Conservation (phyloP, 2,329 filamentous ascomycete species). For the Verticillium dahliae region DNA sequence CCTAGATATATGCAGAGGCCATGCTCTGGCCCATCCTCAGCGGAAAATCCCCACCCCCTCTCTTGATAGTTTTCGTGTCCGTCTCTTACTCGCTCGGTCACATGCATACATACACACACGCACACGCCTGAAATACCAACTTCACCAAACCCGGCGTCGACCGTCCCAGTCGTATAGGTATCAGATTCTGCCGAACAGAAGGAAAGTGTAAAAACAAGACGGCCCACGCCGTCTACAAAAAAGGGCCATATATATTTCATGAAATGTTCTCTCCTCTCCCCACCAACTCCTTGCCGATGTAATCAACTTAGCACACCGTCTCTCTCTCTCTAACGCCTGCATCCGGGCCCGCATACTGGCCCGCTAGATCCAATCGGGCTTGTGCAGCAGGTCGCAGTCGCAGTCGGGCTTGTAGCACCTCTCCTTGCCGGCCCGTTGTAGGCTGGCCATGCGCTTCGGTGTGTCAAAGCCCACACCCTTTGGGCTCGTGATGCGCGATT, state of each 20-base stretch:
- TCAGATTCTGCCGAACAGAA: background rate
- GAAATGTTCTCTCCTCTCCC: background rate
- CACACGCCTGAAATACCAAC: background rate
- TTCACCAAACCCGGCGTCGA: background rate
- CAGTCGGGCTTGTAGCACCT: slow-evolving; percentile 11
- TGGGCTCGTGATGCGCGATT: slow-evolving; percentile 31
- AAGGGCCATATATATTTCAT: background rate
- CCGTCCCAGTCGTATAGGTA: background rate
- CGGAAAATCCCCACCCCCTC: background rate
- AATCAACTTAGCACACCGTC: slow-evolving; percentile 3
- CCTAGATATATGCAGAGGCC: background rate
- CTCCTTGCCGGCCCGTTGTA: background rate
- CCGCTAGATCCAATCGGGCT: slow-evolving; percentile 23
- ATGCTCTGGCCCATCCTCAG: background rate
- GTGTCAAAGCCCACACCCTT: slow-evolving; percentile 32
- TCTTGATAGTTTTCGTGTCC: background rate
- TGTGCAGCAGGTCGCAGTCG: slow-evolving; percentile 11
- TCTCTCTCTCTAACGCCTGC: too few species aligned
- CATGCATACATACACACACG: background rate
- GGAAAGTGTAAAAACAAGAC: background rate
- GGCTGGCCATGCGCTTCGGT: slow-evolving; percentile 7
- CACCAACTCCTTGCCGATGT: background rate
- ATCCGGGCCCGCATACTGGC: background rate
- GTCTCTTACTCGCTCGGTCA: background rate
- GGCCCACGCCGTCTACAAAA: background rate